Conservation (phyloP, 257 asterid genomes). For the Rhazya stricta region DNA sequence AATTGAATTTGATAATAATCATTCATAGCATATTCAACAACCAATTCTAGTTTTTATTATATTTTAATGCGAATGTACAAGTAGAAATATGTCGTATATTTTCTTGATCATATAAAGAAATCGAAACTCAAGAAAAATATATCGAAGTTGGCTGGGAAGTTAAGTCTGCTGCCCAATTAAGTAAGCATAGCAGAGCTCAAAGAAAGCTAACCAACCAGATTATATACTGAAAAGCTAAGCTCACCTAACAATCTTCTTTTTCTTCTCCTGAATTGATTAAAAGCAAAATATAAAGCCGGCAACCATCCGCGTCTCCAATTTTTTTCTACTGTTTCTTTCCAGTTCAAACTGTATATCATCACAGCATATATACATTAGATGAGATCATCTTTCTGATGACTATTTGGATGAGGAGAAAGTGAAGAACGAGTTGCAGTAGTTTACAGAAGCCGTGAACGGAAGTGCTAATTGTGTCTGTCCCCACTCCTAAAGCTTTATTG, state of each 20-base stretch:
- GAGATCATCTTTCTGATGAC: not conserved
- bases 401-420: not conserved
- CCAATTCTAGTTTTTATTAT: no score
- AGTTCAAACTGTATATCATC: not conserved
- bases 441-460: no score
- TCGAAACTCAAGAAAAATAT: no score
- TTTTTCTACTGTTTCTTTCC: not conserved
- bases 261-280: constrained; percentile 10
- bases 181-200: not conserved
- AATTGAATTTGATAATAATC: no score
- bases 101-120: no score
- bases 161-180: not conserved
- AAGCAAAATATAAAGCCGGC: not conserved
- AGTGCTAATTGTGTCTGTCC: no score
- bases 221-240: not conserved
- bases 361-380: not conserved
- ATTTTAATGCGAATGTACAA: no score
- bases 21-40: no score
- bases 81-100: no score
- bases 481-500: not conserved
- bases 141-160: no score
- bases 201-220: not conserved
- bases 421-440: not conserved
- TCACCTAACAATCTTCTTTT: constrained; percentile 6
- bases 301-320: not conserved